Base-by-base conservation (phyloP, 768 basidiomycete genomes). In the Podaxis pistillaris region DNA sequence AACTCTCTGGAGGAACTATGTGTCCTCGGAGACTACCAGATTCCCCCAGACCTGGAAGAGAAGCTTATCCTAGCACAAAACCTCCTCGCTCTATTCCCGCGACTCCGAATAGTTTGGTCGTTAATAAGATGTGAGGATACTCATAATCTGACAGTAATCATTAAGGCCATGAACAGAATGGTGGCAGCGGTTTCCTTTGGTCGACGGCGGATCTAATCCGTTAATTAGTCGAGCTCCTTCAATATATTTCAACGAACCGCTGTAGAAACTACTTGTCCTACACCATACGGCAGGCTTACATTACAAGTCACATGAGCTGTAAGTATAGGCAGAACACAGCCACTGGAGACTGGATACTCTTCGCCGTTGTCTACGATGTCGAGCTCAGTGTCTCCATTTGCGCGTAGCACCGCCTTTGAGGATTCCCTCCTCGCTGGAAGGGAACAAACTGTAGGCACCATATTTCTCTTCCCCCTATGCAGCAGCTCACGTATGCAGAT, bases 321-420 rank as follows among this genome's bases (percentile, higher is more conserved):
- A 11, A 37, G 19, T 19, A 36, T 36, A 24, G n/a, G 17, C 33
- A 13, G 19, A 5, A 41, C 44, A 37, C 46, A 50, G 33, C 58
- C 28, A 54, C 44, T 17, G n/a, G n/a, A n/a, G 1, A 44, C 38
- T 40, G 19, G 8, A 22, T 36, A 47, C 49, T 30, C 40, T 7
- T n/a, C 30, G 19, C 46, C 41, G 15, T 40, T 40, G 36, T 46
- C 19, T 19, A 60, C 64, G 3, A 72, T 72, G 71, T 78, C 78
- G 70, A 70, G 79, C 24, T 67, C 79, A 26, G 82, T 80, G 12
- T 87, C 86, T 8, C 86, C 86, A 24, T 88, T 88, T 65, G 86
- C 86, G n/a, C 80, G 86, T 62, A 85, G 82, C 68, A 78, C 66
- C 60, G 76, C 80, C 13, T 84, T 87, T 65, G 86, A 87, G 19